Evolutionary conservation across 2,329 filamentous ascomycete species (phyloP).

Genomic region (Arthroderma sp.): DNA sequence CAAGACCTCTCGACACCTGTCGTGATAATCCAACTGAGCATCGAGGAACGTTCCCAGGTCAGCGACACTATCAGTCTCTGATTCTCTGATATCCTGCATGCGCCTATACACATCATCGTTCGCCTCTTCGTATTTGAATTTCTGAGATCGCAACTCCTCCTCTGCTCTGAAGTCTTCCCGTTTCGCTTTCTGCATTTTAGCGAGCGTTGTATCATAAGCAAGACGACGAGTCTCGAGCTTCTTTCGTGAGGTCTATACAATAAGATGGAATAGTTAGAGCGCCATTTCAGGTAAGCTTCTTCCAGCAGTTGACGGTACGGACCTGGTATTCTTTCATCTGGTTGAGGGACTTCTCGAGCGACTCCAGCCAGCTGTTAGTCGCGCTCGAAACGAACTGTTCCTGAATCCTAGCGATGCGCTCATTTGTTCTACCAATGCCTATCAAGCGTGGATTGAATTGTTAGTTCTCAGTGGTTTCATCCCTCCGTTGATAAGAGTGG

Average conservation of each 20-base stretch:
- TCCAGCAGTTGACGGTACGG: slow-evolving; percentile 21
- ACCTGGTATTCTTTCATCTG: slow-evolving; percentile 99
- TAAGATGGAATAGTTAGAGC: slow-evolving; percentile 12
- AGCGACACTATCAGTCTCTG: slow-evolving; percentile 67
- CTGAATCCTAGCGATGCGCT: slow-evolving; percentile 73
- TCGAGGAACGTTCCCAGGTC: slow-evolving; percentile 76
- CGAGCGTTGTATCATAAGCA: slow-evolving; percentile 78
- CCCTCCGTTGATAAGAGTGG: background rate
- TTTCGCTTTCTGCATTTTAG: slow-evolving; percentile 86
- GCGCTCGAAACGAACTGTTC: slow-evolving; percentile 68
- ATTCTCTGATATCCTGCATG: slow-evolving; percentile 94
- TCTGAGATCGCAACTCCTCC: slow-evolving; percentile 79
- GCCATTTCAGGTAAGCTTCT: slow-evolving; percentile 2
- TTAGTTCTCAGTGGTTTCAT: background rate
- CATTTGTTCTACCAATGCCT: slow-evolving; percentile 75
- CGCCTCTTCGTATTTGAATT: slow-evolving; percentile 92
- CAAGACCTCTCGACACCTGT: slow-evolving; percentile 77
- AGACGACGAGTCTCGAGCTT: slow-evolving; percentile 84
- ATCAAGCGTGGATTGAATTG: slow-evolving; percentile 1
- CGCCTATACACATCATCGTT: slow-evolving; percentile 81
- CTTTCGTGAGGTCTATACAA: slow-evolving; percentile 60
- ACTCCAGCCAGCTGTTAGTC: slow-evolving; percentile 76
- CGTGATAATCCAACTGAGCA: slow-evolving; percentile 79
- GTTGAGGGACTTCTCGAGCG: slow-evolving; percentile 72
- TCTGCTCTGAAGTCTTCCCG: slow-evolving; percentile 87